Conservation (phyloP, 345 rosid species). For the Arabis alpina region DNA sequence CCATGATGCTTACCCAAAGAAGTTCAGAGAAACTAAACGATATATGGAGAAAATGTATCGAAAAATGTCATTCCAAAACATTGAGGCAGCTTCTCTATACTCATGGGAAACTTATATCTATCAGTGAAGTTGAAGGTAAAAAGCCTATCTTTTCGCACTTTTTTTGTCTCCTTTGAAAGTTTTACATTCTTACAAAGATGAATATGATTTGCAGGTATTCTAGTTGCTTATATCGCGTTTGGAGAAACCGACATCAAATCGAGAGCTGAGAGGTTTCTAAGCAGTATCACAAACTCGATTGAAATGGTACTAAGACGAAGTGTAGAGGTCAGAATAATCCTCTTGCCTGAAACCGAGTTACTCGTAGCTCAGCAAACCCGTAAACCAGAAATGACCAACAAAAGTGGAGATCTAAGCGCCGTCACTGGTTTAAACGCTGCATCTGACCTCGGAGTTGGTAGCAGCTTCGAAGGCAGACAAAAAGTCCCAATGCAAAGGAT, state of each 20-base stretch:
- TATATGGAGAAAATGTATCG: slow-evolving; percentile 84
- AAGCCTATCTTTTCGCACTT: neutral
- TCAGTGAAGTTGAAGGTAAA: slow-evolving; percentile 83
- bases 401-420: slow-evolving; percentile 50
- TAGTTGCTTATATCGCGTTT: slow-evolving; percentile 79
- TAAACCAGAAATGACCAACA: slow-evolving; percentile 42
- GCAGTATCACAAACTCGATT: slow-evolving; percentile 92
- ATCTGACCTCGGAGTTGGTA: slow-evolving; percentile 44
- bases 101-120: slow-evolving; percentile 82
- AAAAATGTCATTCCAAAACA: slow-evolving; percentile 90
- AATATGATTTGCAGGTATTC: slow-evolving; percentile 62
- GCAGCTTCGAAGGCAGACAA: slow-evolving; percentile 50
- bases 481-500: slow-evolving; percentile 83
- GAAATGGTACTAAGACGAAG: slow-evolving; percentile 79
- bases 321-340: slow-evolving; percentile 84
- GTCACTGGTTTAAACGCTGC: slow-evolving; percentile 43
- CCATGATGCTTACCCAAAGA: slow-evolving; percentile 49
- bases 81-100: slow-evolving; percentile 76
- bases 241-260: slow-evolving; percentile 65
- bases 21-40: slow-evolving; percentile 64
- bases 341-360: slow-evolving; percentile 58
- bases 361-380: slow-evolving; percentile 46
- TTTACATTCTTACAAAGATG: slow-evolving; percentile 5
- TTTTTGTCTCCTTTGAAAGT: neutral
- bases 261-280: slow-evolving; percentile 89